These are phyloP conservation scores for Neospermospora avenae DNA, from an alignment of 2,329 filamentous ascomycete species.

Conservation along the genomic window DNA sequence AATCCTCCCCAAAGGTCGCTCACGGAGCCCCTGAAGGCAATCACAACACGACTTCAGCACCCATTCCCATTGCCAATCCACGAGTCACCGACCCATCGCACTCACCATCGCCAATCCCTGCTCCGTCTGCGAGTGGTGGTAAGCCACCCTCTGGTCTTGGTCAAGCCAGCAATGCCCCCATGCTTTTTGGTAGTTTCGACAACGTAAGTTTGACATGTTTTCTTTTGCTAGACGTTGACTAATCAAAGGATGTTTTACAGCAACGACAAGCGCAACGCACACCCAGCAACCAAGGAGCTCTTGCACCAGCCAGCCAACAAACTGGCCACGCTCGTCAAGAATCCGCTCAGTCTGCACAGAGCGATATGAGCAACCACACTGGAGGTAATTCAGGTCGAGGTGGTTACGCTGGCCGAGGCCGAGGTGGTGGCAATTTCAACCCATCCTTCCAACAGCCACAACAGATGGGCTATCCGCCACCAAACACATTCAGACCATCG, in stretches of 20 bases:
- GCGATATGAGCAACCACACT: constrained; percentile 63
- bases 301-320: constrained; percentile 57
- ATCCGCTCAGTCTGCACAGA: constrained; percentile 79
- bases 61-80: constrained; percentile 66
- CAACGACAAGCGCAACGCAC: constrained; percentile 66
- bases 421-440: constrained; percentile 54
- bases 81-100: constrained; percentile 79
- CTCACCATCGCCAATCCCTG: constrained; percentile 87
- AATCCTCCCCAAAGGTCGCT: constrained; percentile 59
- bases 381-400: constrained; percentile 47
- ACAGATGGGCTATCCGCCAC: constrained; percentile 50
- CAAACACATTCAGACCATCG: constrained; percentile 29
- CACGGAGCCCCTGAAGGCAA: constrained; percentile 63
- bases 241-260: constrained; percentile 37
- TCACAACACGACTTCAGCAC: constrained; percentile 44
- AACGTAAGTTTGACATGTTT: constrained; percentile 57
- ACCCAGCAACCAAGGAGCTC: constrained; percentile 59
- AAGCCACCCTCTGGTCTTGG: constrained; percentile 74
- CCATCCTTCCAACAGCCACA: constrained; percentile 46
- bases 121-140: constrained; percentile 69
- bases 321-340: constrained; percentile 78
- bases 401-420: constrained; percentile 49
- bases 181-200: constrained; percentile 80
- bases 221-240: constrained; percentile 28
- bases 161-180: constrained; percentile 54